Evolutionary conservation across 129 eudicot genomes (phyloP), one percentile per base, ranked within the genome.

Genomic region (Arctium minus): DNA sequence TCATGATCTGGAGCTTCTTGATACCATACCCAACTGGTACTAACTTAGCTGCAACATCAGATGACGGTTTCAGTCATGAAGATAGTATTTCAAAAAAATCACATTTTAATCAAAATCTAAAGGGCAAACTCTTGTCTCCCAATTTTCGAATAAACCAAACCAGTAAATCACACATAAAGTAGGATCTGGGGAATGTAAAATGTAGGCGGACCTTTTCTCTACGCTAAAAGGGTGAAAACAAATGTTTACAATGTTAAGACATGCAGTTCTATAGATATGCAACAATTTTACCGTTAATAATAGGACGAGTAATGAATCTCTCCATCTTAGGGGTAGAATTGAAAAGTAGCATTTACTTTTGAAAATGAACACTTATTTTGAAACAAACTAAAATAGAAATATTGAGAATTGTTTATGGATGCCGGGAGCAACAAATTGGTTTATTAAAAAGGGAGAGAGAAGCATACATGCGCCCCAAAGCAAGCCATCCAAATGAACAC

Each of bases 11-110:
- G 84, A 96, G 90, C 82, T 96, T 96, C 95, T 96, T 96, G 44
- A 96, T 96, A 15, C 99, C 99, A 79, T 96, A 96, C 32, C 99
- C 99, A 70, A 93, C 99, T 38, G 99, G 91, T 11, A 85, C 91
- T 73, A 96, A 88, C 81, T 96, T 93, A 27, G 99, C 99, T 96
- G 93, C 77, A 80, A 79, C 8, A 29, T 18, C 71, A 33, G 5
- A 71, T 50, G 12, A 33, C 36, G 27, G 27, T 44, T 44, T 44
- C 50, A 44, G 48, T 38, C 50, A 60, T 17, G 2, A 1, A 69
- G 70, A 74, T 10, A 13, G 31, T 32, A 11, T 71, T 69, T 70
- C 29, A 6, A 39, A 73, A 73, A 62, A 70, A 11, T 64, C 65
- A 8, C 5, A 56, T 35, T 73, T 37, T n/a, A 36, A 15, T 38